These are phyloP conservation scores for Parmelia sp. DNA, from an alignment of 495 filamentous ascomycete species.

Conservation along the genomic window DNA sequence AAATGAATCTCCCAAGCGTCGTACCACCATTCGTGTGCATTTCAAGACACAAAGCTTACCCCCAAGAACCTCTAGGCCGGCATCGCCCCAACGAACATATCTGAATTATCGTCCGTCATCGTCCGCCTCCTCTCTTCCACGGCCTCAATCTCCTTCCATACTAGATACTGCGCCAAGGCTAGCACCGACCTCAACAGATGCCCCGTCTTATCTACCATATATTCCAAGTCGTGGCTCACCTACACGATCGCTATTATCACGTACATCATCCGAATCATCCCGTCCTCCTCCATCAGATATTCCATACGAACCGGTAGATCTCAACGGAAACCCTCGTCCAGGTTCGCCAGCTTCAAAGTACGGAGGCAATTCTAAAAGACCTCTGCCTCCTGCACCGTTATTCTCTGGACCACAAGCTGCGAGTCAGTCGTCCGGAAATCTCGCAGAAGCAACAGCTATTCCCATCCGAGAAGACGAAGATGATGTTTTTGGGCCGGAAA, in stretches of 20 bases:
- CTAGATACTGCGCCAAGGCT: slow-evolving; percentile 49
- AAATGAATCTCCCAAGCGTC: slow-evolving; percentile 21
- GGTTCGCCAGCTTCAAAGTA: slow-evolving; percentile 85
- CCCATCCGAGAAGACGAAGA: slow-evolving; percentile 53
- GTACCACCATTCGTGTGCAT: slow-evolving; percentile 18
- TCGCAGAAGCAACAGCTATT: slow-evolving; percentile 42
- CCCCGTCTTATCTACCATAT: slow-evolving; percentile 48
- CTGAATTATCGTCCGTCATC: slow-evolving; percentile 19
- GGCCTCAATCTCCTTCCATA: slow-evolving; percentile 50
- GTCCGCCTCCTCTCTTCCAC: slow-evolving; percentile 25
- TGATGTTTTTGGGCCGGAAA: slow-evolving; percentile 61
- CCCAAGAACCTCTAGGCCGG: slow-evolving; percentile 21
- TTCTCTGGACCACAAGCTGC: slow-evolving; percentile 49
- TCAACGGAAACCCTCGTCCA: slow-evolving; percentile 84
- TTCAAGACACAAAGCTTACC: slow-evolving; percentile 26
- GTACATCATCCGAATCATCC: slow-evolving; percentile 55
- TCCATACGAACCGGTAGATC: slow-evolving; percentile 75
- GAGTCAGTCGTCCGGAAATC: slow-evolving; percentile 43
- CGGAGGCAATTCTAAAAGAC: slow-evolving; percentile 73
- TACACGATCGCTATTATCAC: slow-evolving; percentile 61
- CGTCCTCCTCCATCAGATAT: slow-evolving; percentile 62
- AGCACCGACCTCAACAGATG: slow-evolving; percentile 47
- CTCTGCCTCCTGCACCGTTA: slow-evolving; percentile 87
- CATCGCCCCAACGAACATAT: slow-evolving; percentile 24
- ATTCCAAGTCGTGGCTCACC: slow-evolving; percentile 51